Base-by-base conservation (phyloP, 768 basidiomycete species). In the Pisolithus tinctorius region DNA sequence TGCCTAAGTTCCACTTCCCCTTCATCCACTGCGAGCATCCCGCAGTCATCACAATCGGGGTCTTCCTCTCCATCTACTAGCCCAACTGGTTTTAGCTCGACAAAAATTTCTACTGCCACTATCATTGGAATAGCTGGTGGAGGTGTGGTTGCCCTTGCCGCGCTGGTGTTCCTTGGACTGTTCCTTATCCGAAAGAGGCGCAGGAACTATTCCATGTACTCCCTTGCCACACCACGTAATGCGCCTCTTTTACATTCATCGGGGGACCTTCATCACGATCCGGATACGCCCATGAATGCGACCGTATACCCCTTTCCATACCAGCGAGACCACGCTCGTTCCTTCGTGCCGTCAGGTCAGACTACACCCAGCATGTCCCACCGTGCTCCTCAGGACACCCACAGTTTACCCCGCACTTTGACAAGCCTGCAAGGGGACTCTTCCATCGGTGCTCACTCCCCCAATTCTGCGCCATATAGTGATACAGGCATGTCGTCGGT, bases 1-100 rank as follows among this genome's bases (percentile, higher is more conserved):
- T 88, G 86, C 58, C 63, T 88, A 23, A 74, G 74, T 57, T 58
- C 60, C 26, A 60, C 55, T 36, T 84, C 82, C 0, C 82, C 82
- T 2, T 74, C 79, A 11, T 78, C 80, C 4, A 83, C 71, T n/a
- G 49, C 54, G n/a, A 56, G 58, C 16, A 25, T 62, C 27, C 64
- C 4, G 63, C 69, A 2, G 55, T 60, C 44, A 16, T 3, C 60
- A 7, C 45, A 62, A 6, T 38, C 57, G 20, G 60, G 40, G 31
- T 42, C 52, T 26, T 6, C 64, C 10, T 50, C 54, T 23, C 47
- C 59, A 37, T 57, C 68, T 10, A 39, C 65, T 26, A 49, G 58
- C 3, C 53, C 61, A 42, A 57, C 55, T 6, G 44, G 45, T 41
- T 45, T 50, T 20, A 49, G 67, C 29, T 55, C 69, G 1, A 55